Percentiles rank a stretch among this genome's conserved stretches.
These are phyloP conservation scores for Metschnikowia peoriensis DNA, from an alignment of 805 yeast species.

Conservation along the genomic window DNA sequence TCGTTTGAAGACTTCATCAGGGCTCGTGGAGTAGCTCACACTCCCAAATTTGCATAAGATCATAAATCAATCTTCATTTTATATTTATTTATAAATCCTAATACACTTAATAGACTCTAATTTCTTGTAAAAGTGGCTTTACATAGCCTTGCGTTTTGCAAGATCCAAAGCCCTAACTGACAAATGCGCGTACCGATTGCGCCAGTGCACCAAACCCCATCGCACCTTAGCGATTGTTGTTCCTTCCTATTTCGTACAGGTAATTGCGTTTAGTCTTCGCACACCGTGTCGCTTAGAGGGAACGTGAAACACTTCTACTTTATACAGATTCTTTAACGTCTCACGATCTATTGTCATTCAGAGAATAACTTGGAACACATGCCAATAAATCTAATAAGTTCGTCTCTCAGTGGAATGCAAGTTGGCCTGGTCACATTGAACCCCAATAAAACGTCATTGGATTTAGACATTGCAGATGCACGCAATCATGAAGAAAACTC, in stretches of 20 bases:
- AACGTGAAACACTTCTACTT: neutral
- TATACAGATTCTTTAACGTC: neutral
- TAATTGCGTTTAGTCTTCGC: constrained; percentile 6
- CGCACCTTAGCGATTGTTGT: constrained; percentile 6
- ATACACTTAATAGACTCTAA: neutral
- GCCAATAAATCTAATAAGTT: constrained; percentile 1
- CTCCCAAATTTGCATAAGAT: neutral
- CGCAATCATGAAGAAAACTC: neutral
- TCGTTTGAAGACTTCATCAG: constrained; percentile 12
- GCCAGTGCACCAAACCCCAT: neutral
- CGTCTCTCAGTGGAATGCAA: neutral
- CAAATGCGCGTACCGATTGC: neutral
- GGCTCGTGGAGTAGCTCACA: neutral
- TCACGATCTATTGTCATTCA: neutral
- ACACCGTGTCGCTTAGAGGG: constrained; percentile 1
- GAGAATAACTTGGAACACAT: neutral
- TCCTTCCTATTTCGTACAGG: constrained; percentile 13
- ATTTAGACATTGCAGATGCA: neutral
- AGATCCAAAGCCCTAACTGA: neutral
- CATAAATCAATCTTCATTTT: neutral
- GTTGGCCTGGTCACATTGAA: neutral
- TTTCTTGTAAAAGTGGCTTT: neutral
- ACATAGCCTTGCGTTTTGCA: neutral
- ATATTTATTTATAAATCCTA: constrained; percentile 12
- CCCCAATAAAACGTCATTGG: neutral